Evolutionary conservation across 306 rosid species (phyloP), one percentile per base, ranked within the genome.

Genomic region (Cucurbita pepo): DNA sequence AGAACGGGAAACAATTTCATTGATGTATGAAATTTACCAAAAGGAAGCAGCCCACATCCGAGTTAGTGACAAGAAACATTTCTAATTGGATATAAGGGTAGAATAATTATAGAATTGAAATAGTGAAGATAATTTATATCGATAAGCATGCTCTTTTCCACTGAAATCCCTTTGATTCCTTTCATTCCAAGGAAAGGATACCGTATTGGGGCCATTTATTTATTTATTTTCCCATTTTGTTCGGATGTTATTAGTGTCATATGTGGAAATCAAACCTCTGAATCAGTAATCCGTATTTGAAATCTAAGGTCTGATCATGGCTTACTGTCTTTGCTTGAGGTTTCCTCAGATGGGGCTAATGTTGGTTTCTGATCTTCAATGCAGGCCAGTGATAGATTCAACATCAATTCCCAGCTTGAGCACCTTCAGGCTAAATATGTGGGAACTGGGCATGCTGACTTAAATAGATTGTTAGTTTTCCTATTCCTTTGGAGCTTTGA

Each of bases 361-460:
- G 15, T 48, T 22, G 73, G 44, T 69, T 50, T 69, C 22, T 30
- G 73, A 50, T 69, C 4, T 75, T 51, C 78, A 30, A 10, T 77
- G 76, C 84, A 90, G 97, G 98, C 98, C 74, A 94, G 97, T 72
- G 97, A 94, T 52, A 86, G 98, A 86, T 90, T 90, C 78, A 94
- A 94, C 81, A 90, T 94, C 88, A 94, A 94, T 77, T 94, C 98
- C 63, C 96, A 89, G 78, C 96, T 94, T 16, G 96, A 94, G 76
- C 97, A 90, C 70, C 97, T 90, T 21, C 97, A 89, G 83, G 97
- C 97, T 41, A 94, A 90, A 83, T 94, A 94, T 67, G 96, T 94
- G n/a, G 97, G 97, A 72, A 94, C 98, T 8, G 98, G 96, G 8
- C 98, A 90, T 73, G 97, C 97, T 7, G 97, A 94, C 75, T 57